A percentile compares a stretch with the other conserved stretches of the same genome.
Conservation (phyloP, 208 protist genomes). For the Acanthamoeba healyi region DNA sequence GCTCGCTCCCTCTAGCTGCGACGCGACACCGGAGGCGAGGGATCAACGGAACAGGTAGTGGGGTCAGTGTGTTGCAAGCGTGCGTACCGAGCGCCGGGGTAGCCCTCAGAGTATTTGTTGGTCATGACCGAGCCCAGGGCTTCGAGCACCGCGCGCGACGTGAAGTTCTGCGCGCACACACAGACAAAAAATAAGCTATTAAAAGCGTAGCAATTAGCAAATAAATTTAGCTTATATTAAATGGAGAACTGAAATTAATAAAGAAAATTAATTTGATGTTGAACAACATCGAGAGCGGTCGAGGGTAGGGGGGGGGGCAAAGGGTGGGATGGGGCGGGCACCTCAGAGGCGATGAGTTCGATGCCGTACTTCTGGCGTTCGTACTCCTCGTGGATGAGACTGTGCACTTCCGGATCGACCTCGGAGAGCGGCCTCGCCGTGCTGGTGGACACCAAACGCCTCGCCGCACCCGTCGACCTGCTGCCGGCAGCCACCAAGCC, state of each 20-base stretch:
- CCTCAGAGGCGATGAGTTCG: conserved; percentile 95
- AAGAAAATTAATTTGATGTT: no score
- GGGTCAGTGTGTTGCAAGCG: background rate
- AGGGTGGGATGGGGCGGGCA: conserved; percentile 70
- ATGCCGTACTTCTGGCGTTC: conserved; percentile 92
- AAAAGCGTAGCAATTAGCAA: no score
- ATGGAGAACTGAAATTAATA: no score
- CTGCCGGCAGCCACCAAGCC: no score
- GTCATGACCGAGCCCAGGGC: conserved; percentile 90
- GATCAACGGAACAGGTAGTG: background rate
- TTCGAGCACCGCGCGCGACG: conserved; percentile 90
- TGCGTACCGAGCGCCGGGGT: conserved; percentile 88
- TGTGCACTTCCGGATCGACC: conserved; percentile 90
- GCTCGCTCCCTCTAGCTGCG: no score
- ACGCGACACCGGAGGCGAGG: no score
- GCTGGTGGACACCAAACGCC: background rate
- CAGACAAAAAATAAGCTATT: background rate
- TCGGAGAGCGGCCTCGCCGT: conserved; percentile 83
- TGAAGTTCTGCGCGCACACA: conserved; percentile 94
- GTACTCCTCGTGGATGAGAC: conserved; percentile 91
- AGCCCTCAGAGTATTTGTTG: conserved; percentile 94
- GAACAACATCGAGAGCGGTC: no score
- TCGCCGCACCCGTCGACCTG: background rate
- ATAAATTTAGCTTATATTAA: background rate
- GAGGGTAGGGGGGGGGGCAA: no score